Percentiles rank a stretch among this genome's conserved stretches.
These are phyloP conservation scores for Podospora anserina DNA, from an alignment of 495 filamentous ascomycete species.

Conservation along the genomic window DNA sequence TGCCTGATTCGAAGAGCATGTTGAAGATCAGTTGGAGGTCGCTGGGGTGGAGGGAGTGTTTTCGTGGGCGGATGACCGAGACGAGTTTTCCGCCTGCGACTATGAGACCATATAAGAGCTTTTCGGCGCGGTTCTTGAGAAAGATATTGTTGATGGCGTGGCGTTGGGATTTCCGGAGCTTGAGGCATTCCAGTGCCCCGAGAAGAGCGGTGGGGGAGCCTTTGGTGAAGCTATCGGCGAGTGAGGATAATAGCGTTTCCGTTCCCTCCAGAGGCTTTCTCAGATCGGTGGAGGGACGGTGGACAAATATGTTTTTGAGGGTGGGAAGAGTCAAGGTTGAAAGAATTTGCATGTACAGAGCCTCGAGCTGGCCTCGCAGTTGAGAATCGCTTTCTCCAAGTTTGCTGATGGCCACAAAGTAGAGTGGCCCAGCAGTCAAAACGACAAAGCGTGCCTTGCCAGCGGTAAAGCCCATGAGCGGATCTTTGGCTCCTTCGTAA, in stretches of 20 bases:
- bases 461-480: constrained; percentile 75
- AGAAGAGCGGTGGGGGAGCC: constrained; percentile 87
- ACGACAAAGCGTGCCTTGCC: constrained; percentile 82
- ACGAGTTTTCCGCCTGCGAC: constrained; percentile 93
- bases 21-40: constrained; percentile 97
- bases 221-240: constrained; percentile 90
- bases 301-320: constrained; percentile 83
- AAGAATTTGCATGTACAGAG: constrained; percentile 95
- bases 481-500: constrained; percentile 75
- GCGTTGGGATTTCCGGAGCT: constrained; percentile 81
- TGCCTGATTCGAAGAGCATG: constrained; percentile 95
- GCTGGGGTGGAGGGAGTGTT: constrained; percentile 92
- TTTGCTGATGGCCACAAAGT: constrained; percentile 88
- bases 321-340: constrained; percentile 90
- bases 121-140: constrained; percentile 67
- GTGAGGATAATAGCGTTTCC: constrained; percentile 81
- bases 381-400: constrained; percentile 88
- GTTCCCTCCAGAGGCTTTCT: constrained; percentile 91
- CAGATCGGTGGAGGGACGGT: constrained; percentile 87
- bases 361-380: constrained; percentile 82
- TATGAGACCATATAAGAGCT: constrained; percentile 87
- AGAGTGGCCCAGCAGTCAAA: constrained; percentile 75
- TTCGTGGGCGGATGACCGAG: constrained; percentile 87
- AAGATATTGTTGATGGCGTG: constrained; percentile 82
- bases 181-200: constrained; percentile 86